Base-by-base conservation (phyloP, 192 early-diverging fungal genomes). In the Chytriomyces sp. region DNA sequence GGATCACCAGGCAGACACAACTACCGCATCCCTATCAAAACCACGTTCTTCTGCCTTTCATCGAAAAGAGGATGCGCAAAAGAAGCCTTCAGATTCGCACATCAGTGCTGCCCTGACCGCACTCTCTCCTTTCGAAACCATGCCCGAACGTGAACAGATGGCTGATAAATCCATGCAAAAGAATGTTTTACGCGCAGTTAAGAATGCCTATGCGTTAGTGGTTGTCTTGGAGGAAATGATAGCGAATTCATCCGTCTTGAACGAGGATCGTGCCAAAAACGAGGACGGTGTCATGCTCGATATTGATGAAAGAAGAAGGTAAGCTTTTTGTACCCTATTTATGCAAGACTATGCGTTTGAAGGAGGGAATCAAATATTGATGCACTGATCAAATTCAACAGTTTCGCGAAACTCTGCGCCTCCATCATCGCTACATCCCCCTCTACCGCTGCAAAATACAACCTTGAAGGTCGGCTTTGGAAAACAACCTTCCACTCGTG, bases 401-500 rank as follows among this genome's bases (percentile, higher is more conserved):
- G 71, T 49, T 63, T 41, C 32, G 39, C 60, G 17, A 66, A 74
- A 58, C 64, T 65, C 14, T 64, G 62, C 54, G 30, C 37, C 5
- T 34, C 65, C n/a, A 36, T 75, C 25, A 59, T 75, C 0, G 30
- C 32, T 31, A 17, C 31, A 6, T 41, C 28, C 30, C 58, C 74
- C 10, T 52, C 74, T 14, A 5, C 75, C 8, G 75, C 67, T 4
- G 31, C 52, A 33, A 77, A 76, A 44, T 67, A 82, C 49, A 70
- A 82, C 30, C 32, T 82, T 37, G 77, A 82, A 55, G 32, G 39
- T 5, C 58, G 77, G 7, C 56, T 79, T 7, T 82, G 81, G 81
- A 72, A 71, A 62, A 52, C 57, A 32, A 65, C 59, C 38, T 59
- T 82, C 19, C 72, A 79, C 55, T 26, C 60, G 17, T 40, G 54